Conservation (phyloP, 345 rosid genomes). For the Populus pruinosa region DNA sequence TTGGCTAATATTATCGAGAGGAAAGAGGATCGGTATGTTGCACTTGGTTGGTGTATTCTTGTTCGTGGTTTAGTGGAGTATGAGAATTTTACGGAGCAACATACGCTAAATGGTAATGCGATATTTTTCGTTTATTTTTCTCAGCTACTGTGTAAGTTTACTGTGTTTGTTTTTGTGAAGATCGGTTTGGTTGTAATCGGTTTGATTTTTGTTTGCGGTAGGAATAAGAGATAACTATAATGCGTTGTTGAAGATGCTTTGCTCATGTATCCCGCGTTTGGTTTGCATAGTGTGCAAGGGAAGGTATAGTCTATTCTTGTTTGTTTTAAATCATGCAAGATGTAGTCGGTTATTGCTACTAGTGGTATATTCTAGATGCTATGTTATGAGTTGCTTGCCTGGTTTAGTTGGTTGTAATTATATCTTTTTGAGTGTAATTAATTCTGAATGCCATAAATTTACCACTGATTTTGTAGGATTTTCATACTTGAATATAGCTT, state of each 20-base stretch:
- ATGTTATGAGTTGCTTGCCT: not conserved
- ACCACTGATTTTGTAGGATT: not conserved
- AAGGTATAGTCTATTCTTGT: slow-evolving; percentile 46
- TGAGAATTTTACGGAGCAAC: slow-evolving; percentile 42
- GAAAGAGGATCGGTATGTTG: slow-evolving; percentile 63
- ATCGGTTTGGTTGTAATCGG: not conserved
- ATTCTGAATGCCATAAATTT: not conserved
- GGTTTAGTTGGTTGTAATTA: not conserved
- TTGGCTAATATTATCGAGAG: slow-evolving; percentile 43
- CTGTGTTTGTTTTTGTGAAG: not conserved
- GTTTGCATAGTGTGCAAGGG: slow-evolving; percentile 43
- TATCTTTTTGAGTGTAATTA: not conserved
- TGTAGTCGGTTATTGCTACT: not conserved
- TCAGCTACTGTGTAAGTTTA: not conserved
- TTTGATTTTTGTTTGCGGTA: slow-evolving; percentile 18
- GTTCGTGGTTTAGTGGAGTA: slow-evolving; percentile 57
- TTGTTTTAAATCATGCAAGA: not conserved
- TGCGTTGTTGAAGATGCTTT: slow-evolving; percentile 52
- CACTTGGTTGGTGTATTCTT: slow-evolving; percentile 83
- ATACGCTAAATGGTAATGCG: slow-evolving; percentile 48
- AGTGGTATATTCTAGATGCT: too few species aligned
- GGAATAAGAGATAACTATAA: slow-evolving; percentile 63
- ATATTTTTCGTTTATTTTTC: not conserved
- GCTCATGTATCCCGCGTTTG: slow-evolving; percentile 50
- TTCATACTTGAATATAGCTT: not conserved